A percentile compares a stretch with the other conserved stretches of the same genome.
phyloP scores from a whole-genome alignment of 2,329 filamentous ascomycete species.

The Fonsecaea monophora region DNA sequence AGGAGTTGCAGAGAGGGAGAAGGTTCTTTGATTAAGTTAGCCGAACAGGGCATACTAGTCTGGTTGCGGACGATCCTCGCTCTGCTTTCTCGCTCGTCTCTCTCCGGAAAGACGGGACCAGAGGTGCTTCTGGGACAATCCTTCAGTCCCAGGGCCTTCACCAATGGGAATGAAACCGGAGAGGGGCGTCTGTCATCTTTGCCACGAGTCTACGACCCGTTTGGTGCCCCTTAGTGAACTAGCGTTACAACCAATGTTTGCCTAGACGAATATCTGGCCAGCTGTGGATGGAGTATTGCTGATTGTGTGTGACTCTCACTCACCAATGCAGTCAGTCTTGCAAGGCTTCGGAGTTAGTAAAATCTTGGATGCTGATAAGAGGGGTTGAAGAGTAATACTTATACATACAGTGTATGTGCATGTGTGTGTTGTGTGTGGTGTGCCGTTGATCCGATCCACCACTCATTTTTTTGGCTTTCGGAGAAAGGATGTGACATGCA shows the following conservation, averaged over 20 bases:
- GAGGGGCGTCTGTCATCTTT: background rate
- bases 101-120: slow-evolving; percentile 5
- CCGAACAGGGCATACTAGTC: background rate
- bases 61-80: background rate
- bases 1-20: background rate
- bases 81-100: background rate
- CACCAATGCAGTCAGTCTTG: background rate
- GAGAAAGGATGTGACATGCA: background rate
- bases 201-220: background rate
- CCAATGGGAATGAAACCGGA: background rate
- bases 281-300: background rate
- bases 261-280: background rate
- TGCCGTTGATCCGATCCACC: slow-evolving; percentile 10
- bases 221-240: background rate
- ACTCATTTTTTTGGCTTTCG: background rate
- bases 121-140: background rate
- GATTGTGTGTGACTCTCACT: too few species aligned
- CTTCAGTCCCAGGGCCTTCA: background rate
- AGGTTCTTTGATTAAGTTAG: background rate
- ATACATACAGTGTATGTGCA: too few species aligned
- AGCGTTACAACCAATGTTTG: background rate
- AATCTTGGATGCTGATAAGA: slow-evolving; percentile 14
- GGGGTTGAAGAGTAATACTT: too few species aligned
- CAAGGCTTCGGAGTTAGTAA: slow-evolving; percentile 1
- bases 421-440: background rate